These are phyloP conservation scores for Melaleuca alternifolia DNA, from an alignment of 345 rosid species.

Conservation along the genomic window DNA sequence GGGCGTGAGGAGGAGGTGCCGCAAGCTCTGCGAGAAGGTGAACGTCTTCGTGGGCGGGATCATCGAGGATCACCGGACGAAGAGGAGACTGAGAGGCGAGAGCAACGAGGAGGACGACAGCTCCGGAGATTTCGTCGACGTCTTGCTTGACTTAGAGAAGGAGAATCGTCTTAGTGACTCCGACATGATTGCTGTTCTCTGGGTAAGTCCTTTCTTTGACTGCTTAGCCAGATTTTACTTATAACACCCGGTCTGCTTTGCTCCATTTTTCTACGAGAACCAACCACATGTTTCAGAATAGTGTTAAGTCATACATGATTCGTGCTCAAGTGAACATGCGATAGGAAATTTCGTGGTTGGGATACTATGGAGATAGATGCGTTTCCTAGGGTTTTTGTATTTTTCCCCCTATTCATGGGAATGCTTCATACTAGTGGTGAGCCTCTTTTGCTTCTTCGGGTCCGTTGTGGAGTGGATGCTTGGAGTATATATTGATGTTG, in stretches of 20 bases:
- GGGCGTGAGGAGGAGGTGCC: conserved; percentile 66
- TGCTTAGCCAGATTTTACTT: not conserved
- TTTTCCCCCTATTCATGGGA: not conserved
- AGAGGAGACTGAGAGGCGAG: not conserved
- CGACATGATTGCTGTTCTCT: conserved; percentile 77
- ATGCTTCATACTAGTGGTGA: not conserved
- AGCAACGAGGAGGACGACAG: conserved; percentile 2
- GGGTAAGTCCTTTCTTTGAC: conserved; percentile 31
- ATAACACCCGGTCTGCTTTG: not conserved
- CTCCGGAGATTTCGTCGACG: conserved; percentile 59
- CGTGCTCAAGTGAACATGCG: not conserved
- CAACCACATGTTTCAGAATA: not conserved
- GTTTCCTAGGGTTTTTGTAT: not conserved
- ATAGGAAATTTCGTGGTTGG: not conserved
- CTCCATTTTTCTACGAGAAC: not conserved
- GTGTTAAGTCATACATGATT: not conserved
- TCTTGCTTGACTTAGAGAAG: conserved; percentile 55
- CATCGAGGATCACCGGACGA: conserved; percentile 46
- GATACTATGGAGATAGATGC: not conserved
- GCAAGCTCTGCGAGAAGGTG: conserved; percentile 38
- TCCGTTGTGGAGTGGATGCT: not conserved
- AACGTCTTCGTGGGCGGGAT: conserved; percentile 47
- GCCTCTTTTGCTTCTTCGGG: not conserved
- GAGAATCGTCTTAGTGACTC: conserved; percentile 44
- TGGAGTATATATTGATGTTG: not conserved